A percentile compares a stretch with the other conserved stretches of the same genome.
phyloP scores from a whole-genome alignment of 1,284 basidiomycete genomes.

The Lignosus rhinocerotis region DNA sequence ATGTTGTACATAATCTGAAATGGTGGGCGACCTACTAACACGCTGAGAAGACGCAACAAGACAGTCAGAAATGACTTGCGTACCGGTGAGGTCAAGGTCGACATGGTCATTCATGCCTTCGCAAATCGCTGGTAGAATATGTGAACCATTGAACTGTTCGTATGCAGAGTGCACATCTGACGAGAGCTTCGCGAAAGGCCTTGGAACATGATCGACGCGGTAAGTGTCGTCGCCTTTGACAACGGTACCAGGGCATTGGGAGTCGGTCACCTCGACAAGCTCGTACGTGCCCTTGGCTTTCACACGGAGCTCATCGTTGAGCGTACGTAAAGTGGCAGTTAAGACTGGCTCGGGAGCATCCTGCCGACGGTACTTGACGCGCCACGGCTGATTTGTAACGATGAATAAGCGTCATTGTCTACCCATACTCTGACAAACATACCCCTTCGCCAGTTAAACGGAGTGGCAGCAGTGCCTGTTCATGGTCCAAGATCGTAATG shows the following conservation, averaged over 20 bases:
- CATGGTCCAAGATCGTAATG: slow-evolving; percentile 76
- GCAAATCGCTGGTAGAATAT: slow-evolving; percentile 78
- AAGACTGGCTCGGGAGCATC: slow-evolving; percentile 49
- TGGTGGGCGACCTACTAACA: slow-evolving; percentile 66
- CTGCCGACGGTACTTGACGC: slow-evolving; percentile 67
- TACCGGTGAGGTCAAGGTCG: slow-evolving; percentile 78
- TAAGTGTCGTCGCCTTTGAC: slow-evolving; percentile 62
- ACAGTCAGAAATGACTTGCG: background rate
- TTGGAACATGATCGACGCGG: slow-evolving; percentile 72
- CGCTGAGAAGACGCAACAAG: slow-evolving; percentile 6
- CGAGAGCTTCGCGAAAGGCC: slow-evolving; percentile 67
- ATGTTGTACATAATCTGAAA: slow-evolving; percentile 87
- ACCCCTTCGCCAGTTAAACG: slow-evolving; percentile 87
- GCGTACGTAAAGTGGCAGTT: slow-evolving; percentile 51
- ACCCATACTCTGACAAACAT: slow-evolving; percentile 31
- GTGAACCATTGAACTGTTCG: slow-evolving; percentile 63
- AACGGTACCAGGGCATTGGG: slow-evolving; percentile 81
- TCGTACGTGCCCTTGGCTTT: slow-evolving; percentile 76
- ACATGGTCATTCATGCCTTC: slow-evolving; percentile 79
- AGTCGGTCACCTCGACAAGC: slow-evolving; percentile 74
- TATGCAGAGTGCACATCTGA: slow-evolving; percentile 53
- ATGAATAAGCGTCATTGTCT: slow-evolving; percentile 2
- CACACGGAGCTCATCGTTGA: slow-evolving; percentile 75
- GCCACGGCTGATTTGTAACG: slow-evolving; percentile 72
- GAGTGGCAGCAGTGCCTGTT: slow-evolving; percentile 72